Conservation (phyloP, 257 asterid genomes). For the Dorcoceras hygrometricum region DNA sequence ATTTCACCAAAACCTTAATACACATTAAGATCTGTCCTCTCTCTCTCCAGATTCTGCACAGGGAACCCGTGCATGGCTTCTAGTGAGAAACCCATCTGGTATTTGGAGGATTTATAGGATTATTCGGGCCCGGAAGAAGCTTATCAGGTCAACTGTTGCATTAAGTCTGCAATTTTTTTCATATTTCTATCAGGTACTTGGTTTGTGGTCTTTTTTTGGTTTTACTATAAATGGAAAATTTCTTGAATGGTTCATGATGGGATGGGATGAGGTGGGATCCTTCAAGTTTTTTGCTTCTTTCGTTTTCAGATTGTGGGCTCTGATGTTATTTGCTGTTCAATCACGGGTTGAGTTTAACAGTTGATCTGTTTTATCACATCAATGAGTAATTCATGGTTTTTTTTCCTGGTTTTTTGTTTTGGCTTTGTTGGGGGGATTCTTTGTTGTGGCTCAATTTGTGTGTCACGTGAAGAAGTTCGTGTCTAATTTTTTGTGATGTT, state of each 20-base stretch:
- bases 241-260: background rate
- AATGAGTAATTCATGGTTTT: background rate
- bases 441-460: background rate
- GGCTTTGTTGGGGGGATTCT: background rate
- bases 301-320: background rate
- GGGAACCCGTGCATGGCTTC: constrained; percentile 18
- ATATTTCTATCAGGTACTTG: background rate
- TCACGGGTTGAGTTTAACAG: background rate
- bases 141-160: background rate
- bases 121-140: constrained; percentile 11
- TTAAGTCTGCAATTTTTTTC: background rate
- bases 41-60: background rate
- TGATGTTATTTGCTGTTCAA: background rate
- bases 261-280: constrained; percentile 12
- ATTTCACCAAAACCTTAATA: constrained; percentile 18
- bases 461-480: background rate
- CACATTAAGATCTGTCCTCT: constrained; percentile 1
- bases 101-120: background rate
- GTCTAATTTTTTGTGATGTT: background rate
- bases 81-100: constrained; percentile 6
- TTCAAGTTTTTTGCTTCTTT: background rate
- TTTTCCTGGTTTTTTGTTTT: background rate
- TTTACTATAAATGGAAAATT: background rate
- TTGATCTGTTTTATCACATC: background rate
- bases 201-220: background rate